Evolutionary conservation across 2,329 filamentous ascomycete genomes (phyloP).

Genomic region (Microascus cirrosus): DNA sequence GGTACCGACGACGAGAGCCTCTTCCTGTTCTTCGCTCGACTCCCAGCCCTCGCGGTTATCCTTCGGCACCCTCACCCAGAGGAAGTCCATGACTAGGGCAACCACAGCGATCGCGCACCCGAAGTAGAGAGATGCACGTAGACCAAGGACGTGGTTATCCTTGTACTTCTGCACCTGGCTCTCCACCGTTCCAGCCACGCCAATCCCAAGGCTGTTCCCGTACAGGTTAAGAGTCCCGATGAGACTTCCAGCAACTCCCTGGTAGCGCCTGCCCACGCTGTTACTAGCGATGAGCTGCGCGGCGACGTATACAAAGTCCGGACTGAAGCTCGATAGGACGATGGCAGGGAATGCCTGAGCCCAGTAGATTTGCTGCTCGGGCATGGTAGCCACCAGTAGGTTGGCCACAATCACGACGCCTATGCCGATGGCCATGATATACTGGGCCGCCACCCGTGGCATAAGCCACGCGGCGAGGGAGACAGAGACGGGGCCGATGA

Average conservation of each 20-base stretch:
- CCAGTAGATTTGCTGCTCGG: conserved; percentile 52
- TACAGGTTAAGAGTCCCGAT: conserved; percentile 60
- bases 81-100: conserved; percentile 17
- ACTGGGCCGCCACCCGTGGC: conserved; percentile 23
- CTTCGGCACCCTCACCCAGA: conserved; percentile 5
- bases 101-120: conserved; percentile 25
- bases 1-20: neutral
- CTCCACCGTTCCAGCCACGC: conserved; percentile 55
- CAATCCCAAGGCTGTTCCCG: conserved; percentile 53
- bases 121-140: conserved; percentile 26
- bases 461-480: conserved; percentile 30
- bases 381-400: conserved; percentile 32
- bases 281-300: conserved; percentile 50
- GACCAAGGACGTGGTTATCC: conserved; percentile 17
- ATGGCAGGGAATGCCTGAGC: conserved; percentile 48
- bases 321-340: conserved; percentile 48
- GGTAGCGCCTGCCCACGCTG: conserved; percentile 29
- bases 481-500: conserved; percentile 31
- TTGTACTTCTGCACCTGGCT: conserved; percentile 16
- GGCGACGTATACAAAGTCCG: conserved; percentile 58
- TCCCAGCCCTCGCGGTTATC: conserved; percentile 5
- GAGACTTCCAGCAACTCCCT: conserved; percentile 38
- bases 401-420: conserved; percentile 29
- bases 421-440: conserved; percentile 33
- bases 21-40: neutral